Evolutionary conservation across 805 yeast genomes (phyloP).

Genomic region (Wickerhamomyces queroliae): DNA sequence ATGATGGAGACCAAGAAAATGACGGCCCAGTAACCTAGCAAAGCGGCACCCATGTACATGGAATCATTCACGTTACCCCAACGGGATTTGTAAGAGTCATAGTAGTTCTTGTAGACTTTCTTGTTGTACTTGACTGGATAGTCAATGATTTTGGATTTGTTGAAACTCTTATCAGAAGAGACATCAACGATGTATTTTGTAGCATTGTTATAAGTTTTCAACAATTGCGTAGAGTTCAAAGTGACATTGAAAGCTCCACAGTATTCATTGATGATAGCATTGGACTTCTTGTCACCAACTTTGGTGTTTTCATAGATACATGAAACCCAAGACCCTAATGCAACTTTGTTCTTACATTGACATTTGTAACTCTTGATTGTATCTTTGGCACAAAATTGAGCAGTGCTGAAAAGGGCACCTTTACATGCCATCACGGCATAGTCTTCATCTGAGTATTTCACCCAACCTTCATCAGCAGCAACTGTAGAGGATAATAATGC

Average conservation of each 20-base stretch:
- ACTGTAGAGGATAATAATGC: neutral
- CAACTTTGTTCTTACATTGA: conserved; percentile 22
- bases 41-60: conserved; percentile 39
- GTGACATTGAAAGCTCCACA: conserved; percentile 17
- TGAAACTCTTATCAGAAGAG: conserved; percentile 27
- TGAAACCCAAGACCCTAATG: conserved; percentile 24
- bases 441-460: conserved; percentile 15
- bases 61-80: conserved; percentile 34
- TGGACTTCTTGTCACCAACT: conserved; percentile 8
- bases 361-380: conserved; percentile 17
- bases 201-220: conserved; percentile 37
- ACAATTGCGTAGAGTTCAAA: conserved; percentile 29
- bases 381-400: conserved; percentile 20
- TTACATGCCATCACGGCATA: conserved; percentile 21
- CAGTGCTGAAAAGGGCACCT: conserved; percentile 16
- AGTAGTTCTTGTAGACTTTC: conserved; percentile 20
- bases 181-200: conserved; percentile 33
- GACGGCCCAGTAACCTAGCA: conserved; percentile 43
- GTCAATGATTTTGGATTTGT: conserved; percentile 25
- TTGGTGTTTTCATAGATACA: conserved; percentile 20
- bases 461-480: conserved; percentile 7
- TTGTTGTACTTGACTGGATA: conserved; percentile 31
- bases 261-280: conserved; percentile 16
- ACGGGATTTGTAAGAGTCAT: conserved; percentile 23
- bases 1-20: conserved; percentile 36